phyloP scores from a whole-genome alignment of 495 filamentous ascomycete species.

The Xylaria cubensis region DNA sequence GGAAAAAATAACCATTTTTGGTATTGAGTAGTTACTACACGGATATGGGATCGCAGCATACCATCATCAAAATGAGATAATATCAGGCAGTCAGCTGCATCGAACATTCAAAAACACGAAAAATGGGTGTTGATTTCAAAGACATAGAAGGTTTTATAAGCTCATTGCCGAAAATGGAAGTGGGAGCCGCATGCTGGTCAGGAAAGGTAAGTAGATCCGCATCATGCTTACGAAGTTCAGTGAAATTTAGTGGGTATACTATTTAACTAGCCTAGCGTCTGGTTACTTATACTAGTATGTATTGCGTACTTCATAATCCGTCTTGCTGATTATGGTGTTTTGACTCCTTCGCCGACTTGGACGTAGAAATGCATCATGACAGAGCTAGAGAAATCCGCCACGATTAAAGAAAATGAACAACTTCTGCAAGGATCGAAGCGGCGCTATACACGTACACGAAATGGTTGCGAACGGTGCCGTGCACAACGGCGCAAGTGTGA shows the following conservation, averaged over 20 bases:
- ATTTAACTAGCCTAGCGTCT: not conserved
- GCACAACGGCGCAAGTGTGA: conserved; percentile 51
- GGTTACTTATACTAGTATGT: no score
- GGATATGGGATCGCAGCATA: no score
- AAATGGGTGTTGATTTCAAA: conserved; percentile 8
- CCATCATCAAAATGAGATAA: no score
- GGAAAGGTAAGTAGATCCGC: conserved; percentile 29
- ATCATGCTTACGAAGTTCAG: conserved; percentile 28
- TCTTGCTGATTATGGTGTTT: not conserved
- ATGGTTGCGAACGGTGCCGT: conserved; percentile 54
- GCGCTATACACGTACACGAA: conserved; percentile 37
- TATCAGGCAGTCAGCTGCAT: not conserved
- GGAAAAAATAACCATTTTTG: conserved; percentile 9
- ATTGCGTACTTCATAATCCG: not conserved
- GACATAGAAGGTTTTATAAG: not conserved
- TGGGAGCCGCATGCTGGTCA: conserved; percentile 9
- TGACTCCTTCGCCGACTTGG: not conserved
- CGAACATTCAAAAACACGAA: not conserved
- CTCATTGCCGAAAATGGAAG: conserved; percentile 9
- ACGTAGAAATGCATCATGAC: not conserved
- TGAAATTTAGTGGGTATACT: not conserved
- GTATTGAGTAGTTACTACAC: not conserved
- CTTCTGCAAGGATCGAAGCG: conserved; percentile 6
- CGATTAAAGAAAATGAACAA: not conserved
- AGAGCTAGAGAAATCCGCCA: not conserved